Evolutionary conservation across 768 basidiomycete genomes (phyloP), one percentile per base, ranked within the genome.

Genomic region (Pulveroboletus sp.): DNA sequence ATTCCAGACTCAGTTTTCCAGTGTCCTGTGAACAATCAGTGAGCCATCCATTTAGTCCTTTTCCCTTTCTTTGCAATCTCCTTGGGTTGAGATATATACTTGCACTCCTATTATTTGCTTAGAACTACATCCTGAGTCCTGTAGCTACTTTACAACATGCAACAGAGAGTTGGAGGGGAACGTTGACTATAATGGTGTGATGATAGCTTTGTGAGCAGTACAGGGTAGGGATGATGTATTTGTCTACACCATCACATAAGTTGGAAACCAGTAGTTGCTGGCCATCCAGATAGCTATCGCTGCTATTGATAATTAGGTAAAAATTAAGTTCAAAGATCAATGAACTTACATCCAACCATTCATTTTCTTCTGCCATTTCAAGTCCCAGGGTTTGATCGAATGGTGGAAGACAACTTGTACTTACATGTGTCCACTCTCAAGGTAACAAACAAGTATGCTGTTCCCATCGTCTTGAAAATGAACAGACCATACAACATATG

Each of bases 361-460:
- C 1, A n/a, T 32, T 29, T 50, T 50, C 22, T 50, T 50, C 6
- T 54, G 16, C 49, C 49, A 54, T 29, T 54, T 54, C 8, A 54
- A 9, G 6, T 47, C 32, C 47, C 43, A 54, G 2, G 35, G 48
- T 5, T 54, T 24, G 10, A 45, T 6, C 0, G 19, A 45, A n/a
- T 41, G 46, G 32, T 48, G 5, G 6, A 23, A 24, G 2, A 29
- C 17, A 36, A 8, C 17, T 12, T 2, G 22, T 13, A 48, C 23
- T 1, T 26, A 53, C 42, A 53, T 9, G 11, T 27, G 22, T 8
- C 47, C 42, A 24, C 51, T 53, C 31, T 53, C 30, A 1, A 53
- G 31, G 17, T 48, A 53, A 24, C 12, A 48, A 4, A 53, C 51
- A 2, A 53, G 23, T 1, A 53, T 8, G 8, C 37, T 53, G 8